Evolutionary conservation across 345 rosid species (phyloP), one percentile per base, ranked within the genome.

Genomic region (Odontarrhena argentea): DNA sequence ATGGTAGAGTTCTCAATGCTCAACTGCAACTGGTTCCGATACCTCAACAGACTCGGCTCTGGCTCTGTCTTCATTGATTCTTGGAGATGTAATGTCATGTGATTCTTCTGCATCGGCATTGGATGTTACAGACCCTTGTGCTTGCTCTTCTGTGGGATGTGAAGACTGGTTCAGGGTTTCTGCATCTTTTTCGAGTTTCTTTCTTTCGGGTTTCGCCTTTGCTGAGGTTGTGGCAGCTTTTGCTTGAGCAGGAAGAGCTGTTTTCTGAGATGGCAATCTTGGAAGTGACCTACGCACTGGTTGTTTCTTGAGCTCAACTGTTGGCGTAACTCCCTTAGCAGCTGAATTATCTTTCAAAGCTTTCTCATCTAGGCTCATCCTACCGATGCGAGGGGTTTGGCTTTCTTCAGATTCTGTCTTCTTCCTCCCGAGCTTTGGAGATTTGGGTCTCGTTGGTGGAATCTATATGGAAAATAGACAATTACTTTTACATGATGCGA

Each of bases 401-500:
- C 74, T 79, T 76, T 73, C 90, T 76, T 84, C 90, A 24, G 84
- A 51, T 28, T 87, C 96, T 72, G 71, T 77, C 84, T 95, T 95
- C 73, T 63, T 95, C 57, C 99, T 68, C 40, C 99, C 99, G 18
- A 95, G 89, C 74, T 91, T 95, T 9, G 99, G 99, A 78, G 99
- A 95, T 82, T 87, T 95, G 13, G 99, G 83, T 77, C 97, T 85
- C 43, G 99, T 95, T 49, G 96, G 60, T 11, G 97, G 99, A 79
- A 95, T 84, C 99, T 95, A 78, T 76, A 76, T 64, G 49, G 48
- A 64, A 51, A 38, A 18, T 18, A 50, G 66, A 72, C 13, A 8
- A 55, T n/a, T 25, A 60, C 22, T 40, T 64, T 58, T 3, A 18
- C 51, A 38, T 30, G 35, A 5, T 28, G 24, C 51, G 62, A 18